Evolutionary conservation across 805 yeast species (phyloP).

Genomic region (Teunomyces panamensis): DNA sequence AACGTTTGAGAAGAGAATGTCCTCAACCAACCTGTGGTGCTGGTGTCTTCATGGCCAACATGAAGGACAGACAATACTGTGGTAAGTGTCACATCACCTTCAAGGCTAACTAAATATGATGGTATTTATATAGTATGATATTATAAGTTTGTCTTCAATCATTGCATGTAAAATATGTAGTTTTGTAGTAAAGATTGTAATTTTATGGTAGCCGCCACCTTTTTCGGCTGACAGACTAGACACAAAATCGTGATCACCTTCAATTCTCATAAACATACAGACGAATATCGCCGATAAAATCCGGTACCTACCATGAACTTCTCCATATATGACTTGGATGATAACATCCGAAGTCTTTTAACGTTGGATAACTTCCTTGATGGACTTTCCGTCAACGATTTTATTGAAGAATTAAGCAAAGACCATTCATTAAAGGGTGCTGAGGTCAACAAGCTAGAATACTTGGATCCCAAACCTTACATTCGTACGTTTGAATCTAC

Average conservation of each 20-base stretch:
- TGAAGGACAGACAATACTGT: conserved; percentile 98
- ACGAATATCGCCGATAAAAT: background rate
- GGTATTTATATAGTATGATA: conserved; percentile 2
- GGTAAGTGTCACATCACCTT: conserved; percentile 98
- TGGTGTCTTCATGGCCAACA: conserved; percentile 99
- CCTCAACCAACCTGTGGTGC: conserved; percentile 92
- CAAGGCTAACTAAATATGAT: conserved; percentile 37
- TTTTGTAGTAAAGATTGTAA: background rate
- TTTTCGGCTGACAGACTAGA: background rate
- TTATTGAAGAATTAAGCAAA: conserved; percentile 74
- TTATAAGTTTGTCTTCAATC: background rate
- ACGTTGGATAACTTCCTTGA: conserved; percentile 62
- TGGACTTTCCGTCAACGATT: conserved; percentile 72
- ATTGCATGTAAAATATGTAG: background rate
- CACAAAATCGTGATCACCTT: background rate
- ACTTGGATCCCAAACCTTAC: conserved; percentile 88
- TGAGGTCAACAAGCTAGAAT: conserved; percentile 49
- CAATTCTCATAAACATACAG: background rate
- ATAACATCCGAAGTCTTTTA: conserved; percentile 54
- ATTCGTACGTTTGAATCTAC: conserved; percentile 91
- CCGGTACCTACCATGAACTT: conserved; percentile 30
- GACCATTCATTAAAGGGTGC: conserved; percentile 55
- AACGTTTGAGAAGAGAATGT: conserved; percentile 98
- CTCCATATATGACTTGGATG: conserved; percentile 60
- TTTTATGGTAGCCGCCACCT: too few relatives aligned